phyloP scores from a whole-genome alignment of 2,329 filamentous ascomycete genomes.

The Trichoderma atroviride region DNA sequence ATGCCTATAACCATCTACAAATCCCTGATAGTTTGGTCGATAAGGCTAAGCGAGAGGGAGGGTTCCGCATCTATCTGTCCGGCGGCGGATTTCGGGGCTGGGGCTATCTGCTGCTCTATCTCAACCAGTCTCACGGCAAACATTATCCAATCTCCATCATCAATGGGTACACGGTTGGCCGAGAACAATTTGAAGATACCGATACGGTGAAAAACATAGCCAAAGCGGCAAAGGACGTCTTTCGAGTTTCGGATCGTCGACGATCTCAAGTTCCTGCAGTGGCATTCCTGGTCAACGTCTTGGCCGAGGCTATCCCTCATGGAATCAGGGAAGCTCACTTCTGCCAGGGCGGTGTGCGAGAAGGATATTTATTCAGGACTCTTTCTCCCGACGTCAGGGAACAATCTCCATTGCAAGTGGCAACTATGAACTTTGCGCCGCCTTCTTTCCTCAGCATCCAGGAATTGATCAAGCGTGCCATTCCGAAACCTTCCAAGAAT shows the following conservation, averaged over 20 bases:
- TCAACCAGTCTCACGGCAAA: conserved; percentile 59
- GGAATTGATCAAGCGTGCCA: conserved; percentile 49
- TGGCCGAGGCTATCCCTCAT: conserved; percentile 61
- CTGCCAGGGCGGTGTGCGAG: conserved; percentile 71
- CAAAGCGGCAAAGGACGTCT: conserved; percentile 45
- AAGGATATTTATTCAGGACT: conserved; percentile 64
- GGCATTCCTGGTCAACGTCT: conserved; percentile 65
- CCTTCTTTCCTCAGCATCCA: conserved; percentile 51
- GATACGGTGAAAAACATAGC: conserved; percentile 39
- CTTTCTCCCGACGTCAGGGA: conserved; percentile 51
- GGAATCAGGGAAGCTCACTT: conserved; percentile 65
- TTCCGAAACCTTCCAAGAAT: conserved; percentile 45
- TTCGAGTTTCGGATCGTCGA: conserved; percentile 66
- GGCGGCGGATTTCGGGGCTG: conserved; percentile 73
- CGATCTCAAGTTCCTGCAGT: conserved; percentile 69
- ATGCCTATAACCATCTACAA: conserved; percentile 55
- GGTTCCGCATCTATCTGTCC: conserved; percentile 66
- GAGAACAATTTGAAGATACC: conserved; percentile 55
- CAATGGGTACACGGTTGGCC: conserved; percentile 64
- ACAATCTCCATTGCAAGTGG: conserved; percentile 61
- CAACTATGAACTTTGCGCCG: conserved; percentile 57
- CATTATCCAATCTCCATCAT: conserved; percentile 73
- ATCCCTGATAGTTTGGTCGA: conserved; percentile 56
- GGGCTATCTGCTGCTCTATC: conserved; percentile 64
- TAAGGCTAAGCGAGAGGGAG: conserved; percentile 47